These are phyloP conservation scores for Ambrosia trifida DNA, from an alignment of 129 eudicot genomes.

Conservation along the genomic window DNA sequence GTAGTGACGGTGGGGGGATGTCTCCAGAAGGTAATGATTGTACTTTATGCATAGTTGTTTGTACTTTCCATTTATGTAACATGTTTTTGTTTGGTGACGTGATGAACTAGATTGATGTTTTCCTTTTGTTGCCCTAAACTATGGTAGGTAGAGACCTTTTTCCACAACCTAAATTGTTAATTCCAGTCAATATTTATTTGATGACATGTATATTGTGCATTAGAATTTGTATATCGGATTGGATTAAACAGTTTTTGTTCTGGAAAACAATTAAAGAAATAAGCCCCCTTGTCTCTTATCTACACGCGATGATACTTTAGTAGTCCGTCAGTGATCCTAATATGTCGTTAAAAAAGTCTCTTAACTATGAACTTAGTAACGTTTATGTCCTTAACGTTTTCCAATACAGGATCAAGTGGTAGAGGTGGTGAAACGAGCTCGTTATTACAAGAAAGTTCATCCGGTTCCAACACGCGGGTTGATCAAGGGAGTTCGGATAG, in stretches of 20 bases:
- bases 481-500: slow-evolving; percentile 32
- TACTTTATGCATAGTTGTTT: slow-evolving; percentile 18
- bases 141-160: slow-evolving; percentile 15
- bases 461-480: slow-evolving; percentile 25
- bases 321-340: too few relatives aligned
- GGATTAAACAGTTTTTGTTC: neutral
- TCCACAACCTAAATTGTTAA: neutral
- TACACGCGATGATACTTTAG: too few relatives aligned
- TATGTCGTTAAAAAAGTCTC: too few relatives aligned
- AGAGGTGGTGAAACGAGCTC: slow-evolving; percentile 61
- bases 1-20: slow-evolving; percentile 31
- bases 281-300: too few relatives aligned
- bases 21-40: slow-evolving; percentile 49
- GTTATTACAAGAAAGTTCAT: slow-evolving; percentile 36
- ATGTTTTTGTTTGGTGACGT: slow-evolving; percentile 15
- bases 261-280: neutral
- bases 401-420: slow-evolving; percentile 56
- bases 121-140: slow-evolving; percentile 8
- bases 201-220: neutral
- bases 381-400: neutral
- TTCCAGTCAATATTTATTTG: neutral
- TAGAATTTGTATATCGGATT: neutral
- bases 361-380: too few relatives aligned
- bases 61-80: slow-evolving; percentile 21
- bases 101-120: neutral